Percentiles rank a stretch among this genome's conserved stretches.
Evolutionary conservation across 2,329 filamentous ascomycete genomes (phyloP).

Genomic region (Nigrospora osmanthi): DNA sequence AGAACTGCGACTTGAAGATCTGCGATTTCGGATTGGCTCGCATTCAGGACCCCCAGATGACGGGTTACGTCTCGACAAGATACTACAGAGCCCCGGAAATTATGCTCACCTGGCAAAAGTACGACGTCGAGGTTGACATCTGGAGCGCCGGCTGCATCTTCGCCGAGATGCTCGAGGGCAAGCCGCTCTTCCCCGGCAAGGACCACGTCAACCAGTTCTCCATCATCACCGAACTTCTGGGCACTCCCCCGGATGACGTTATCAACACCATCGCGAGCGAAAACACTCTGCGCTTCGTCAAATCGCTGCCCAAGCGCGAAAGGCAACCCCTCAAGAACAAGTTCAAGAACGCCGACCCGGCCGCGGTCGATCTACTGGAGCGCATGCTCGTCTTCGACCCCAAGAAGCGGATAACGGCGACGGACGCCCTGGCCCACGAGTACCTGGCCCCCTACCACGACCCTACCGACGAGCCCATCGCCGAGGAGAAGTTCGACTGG

Average conservation of each 20-base stretch:
- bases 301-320: constrained; percentile 91
- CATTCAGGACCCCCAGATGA: constrained; percentile 99
- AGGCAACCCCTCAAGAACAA: constrained; percentile 79
- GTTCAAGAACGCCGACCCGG: constrained; percentile 89
- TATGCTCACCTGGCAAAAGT: constrained; percentile 99
- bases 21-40: constrained; percentile 97
- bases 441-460: constrained; percentile 97
- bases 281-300: constrained; percentile 95
- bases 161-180: constrained; percentile 97
- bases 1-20: constrained; percentile 99
- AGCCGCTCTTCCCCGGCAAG: constrained; percentile 96
- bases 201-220: constrained; percentile 99
- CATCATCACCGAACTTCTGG: constrained; percentile 95
- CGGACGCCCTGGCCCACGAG: constrained; percentile 78
- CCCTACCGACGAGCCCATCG: constrained; percentile 88
- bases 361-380: constrained; percentile 89
- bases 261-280: constrained; percentile 98
- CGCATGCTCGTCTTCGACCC: constrained; percentile 98
- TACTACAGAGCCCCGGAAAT: constrained; percentile 99
- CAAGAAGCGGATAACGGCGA: constrained; percentile 86
- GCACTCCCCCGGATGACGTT: constrained; percentile 95
- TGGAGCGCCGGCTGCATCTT: constrained; percentile 99
- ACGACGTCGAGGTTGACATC: constrained; percentile 97
- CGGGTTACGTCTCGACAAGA: constrained; percentile 94
- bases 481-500: constrained; percentile 98